Evolutionary conservation across 495 filamentous ascomycete genomes (phyloP).

Genomic region (Aspergillus sparsus): DNA sequence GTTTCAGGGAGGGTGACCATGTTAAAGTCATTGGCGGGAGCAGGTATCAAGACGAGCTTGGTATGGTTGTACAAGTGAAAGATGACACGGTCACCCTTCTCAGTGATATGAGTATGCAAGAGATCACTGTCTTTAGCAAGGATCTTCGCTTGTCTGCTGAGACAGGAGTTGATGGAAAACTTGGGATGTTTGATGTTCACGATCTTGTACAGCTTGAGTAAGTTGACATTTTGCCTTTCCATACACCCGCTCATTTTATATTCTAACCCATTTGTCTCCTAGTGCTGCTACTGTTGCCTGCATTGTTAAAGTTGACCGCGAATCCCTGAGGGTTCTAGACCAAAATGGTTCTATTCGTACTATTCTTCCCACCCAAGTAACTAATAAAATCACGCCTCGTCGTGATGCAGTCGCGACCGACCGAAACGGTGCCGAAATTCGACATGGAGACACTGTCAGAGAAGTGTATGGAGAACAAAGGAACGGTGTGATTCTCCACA

Average conservation of each 20-base stretch:
- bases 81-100: conserved; percentile 89
- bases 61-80: conserved; percentile 91
- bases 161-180: conserved; percentile 73
- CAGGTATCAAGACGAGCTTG: conserved; percentile 88
- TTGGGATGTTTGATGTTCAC: conserved; percentile 84
- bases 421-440: conserved; percentile 89
- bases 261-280: conserved; percentile 33
- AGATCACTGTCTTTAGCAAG: conserved; percentile 98
- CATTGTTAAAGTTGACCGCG: conserved; percentile 91
- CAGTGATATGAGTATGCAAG: conserved; percentile 84
- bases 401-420: conserved; percentile 88
- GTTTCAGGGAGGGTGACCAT: conserved; percentile 91
- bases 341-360: conserved; percentile 82
- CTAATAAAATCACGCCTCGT: conserved; percentile 78
- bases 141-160: conserved; percentile 92
- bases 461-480: conserved; percentile 84
- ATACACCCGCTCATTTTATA: not conserved
- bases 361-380: conserved; percentile 86
- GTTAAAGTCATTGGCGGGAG: conserved; percentile 98
- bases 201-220: conserved; percentile 94
- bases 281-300: conserved; percentile 85
- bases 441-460: conserved; percentile 86
- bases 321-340: conserved; percentile 85
- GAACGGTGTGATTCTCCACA: conserved; percentile 85
- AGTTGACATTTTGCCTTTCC: conserved; percentile 27